Percentiles rank a stretch among this genome's conserved stretches.
Conservation (phyloP, 352 stramenopile genomes). For the Pythium folliculosum region DNA sequence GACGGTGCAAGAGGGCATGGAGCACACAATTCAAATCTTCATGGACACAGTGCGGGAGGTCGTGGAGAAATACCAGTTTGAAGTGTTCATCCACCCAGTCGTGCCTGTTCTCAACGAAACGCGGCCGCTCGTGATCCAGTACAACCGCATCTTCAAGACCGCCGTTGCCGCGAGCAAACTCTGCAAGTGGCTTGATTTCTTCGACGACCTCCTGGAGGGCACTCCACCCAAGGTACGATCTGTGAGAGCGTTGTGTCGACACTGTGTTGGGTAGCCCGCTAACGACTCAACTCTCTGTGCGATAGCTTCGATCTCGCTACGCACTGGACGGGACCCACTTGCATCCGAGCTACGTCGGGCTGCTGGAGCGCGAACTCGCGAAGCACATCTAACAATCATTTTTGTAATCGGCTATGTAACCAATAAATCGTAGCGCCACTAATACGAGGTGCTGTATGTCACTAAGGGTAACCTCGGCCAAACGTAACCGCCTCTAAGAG, state of each 20-base stretch:
- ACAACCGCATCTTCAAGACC: constrained; percentile 73
- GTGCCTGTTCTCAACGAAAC: constrained; percentile 90
- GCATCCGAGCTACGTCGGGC: constrained; percentile 64
- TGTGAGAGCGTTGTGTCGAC: background rate
- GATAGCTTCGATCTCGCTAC: constrained; percentile 53
- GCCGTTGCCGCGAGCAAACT: constrained; percentile 41
- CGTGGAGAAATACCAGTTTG: constrained; percentile 59
- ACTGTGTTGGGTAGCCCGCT: background rate
- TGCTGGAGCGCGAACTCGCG: constrained; percentile 42
- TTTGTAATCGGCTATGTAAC: background rate
- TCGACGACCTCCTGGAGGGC: constrained; percentile 70
- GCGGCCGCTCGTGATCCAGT: constrained; percentile 75
- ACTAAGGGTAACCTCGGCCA: background rate
- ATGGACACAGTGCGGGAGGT: constrained; percentile 62
- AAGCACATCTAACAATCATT: constrained; percentile 13
- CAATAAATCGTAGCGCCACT: too few species aligned
- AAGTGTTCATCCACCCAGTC: constrained; percentile 84
- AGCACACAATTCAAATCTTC: constrained; percentile 78
- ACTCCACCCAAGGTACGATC: constrained; percentile 47
- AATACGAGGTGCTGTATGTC: background rate
- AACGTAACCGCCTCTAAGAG: background rate
- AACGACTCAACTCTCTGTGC: background rate
- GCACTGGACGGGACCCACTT: constrained; percentile 88
- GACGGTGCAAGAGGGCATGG: constrained; percentile 80
- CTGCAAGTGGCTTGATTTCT: constrained; percentile 90